Evolutionary conservation across 305 asterid genomes (phyloP).

Genomic region (Fraxinus baroniana): DNA sequence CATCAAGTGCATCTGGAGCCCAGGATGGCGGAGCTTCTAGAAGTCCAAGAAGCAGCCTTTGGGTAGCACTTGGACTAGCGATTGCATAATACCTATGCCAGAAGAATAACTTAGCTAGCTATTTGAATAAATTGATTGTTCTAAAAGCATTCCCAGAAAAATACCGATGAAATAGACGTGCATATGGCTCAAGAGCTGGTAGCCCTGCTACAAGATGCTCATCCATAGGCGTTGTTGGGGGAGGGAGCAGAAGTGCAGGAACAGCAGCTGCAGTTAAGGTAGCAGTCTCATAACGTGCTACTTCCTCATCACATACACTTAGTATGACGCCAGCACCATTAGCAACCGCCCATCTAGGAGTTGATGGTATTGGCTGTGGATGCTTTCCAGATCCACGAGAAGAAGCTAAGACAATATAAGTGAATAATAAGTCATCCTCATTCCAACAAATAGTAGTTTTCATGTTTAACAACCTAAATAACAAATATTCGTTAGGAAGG

Average conservation of each 20-base stretch:
- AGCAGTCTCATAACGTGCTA: constrained; percentile 94
- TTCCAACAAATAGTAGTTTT: constrained; percentile 10
- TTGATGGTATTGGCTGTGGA: constrained; percentile 95
- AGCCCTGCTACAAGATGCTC: constrained; percentile 99
- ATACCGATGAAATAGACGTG: constrained; percentile 93
- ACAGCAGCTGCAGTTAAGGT: constrained; percentile 97
- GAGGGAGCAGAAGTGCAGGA: constrained; percentile 99
- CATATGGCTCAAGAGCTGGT: constrained; percentile 99
- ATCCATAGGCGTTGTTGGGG: constrained; percentile 97
- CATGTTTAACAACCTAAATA: constrained; percentile 11
- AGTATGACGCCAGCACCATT: constrained; percentile 99
- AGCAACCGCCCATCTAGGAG: constrained; percentile 99
- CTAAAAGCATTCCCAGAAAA: constrained; percentile 19
- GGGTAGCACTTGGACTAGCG: constrained; percentile 99
- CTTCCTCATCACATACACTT: constrained; percentile 99
- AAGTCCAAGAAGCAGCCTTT: constrained; percentile 96
- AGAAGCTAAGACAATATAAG: constrained; percentile 54
- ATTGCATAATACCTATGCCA: constrained; percentile 83
- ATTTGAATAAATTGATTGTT: constrained; percentile 16
- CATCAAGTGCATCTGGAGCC: constrained; percentile 99
- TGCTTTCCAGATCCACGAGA: constrained; percentile 99
- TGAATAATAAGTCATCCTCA: constrained; percentile 15
- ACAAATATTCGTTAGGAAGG: background rate
- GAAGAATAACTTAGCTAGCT: constrained; percentile 33
- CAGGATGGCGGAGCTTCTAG: constrained; percentile 99